A percentile compares a stretch with the other conserved stretches of the same genome.
These are phyloP conservation scores for Megacollybia platyphylla DNA, from an alignment of 1,284 basidiomycete genomes.

Conservation along the genomic window DNA sequence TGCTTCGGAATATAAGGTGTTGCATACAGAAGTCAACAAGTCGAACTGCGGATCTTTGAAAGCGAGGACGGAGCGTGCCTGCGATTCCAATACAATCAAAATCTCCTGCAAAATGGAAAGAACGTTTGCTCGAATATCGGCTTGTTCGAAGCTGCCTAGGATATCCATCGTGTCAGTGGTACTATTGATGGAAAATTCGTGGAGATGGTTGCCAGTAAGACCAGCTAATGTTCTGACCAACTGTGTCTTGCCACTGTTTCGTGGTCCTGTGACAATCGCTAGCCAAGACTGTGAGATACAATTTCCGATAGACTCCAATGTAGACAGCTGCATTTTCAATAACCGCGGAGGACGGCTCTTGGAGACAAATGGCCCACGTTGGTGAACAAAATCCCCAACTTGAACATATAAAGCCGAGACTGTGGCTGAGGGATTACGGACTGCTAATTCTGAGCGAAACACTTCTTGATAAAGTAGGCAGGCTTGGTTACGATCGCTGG, in stretches of 20 bases:
- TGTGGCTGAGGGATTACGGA: slow-evolving; percentile 32
- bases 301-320: slow-evolving; percentile 67
- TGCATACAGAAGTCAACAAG: background rate
- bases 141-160: slow-evolving; percentile 93
- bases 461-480: slow-evolving; percentile 47
- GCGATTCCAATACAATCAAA: slow-evolving; percentile 23
- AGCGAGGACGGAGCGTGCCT: slow-evolving; percentile 23
- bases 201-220: slow-evolving; percentile 55
- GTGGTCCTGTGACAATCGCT: slow-evolving; percentile 74
- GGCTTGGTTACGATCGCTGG: slow-evolving; percentile 53
- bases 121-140: slow-evolving; percentile 35
- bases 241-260: slow-evolving; percentile 72
- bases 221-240: slow-evolving; percentile 65
- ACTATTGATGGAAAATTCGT: slow-evolving; percentile 74
- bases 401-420: slow-evolving; percentile 45
- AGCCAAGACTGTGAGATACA: slow-evolving; percentile 80
- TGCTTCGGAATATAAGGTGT: background rate
- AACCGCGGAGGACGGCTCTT: slow-evolving; percentile 31
- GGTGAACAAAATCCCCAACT: slow-evolving; percentile 55
- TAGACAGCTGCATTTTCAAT: slow-evolving; percentile 52
- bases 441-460: slow-evolving; percentile 29
- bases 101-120: slow-evolving; percentile 25
- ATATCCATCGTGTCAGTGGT: slow-evolving; percentile 93
- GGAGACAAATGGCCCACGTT: slow-evolving; percentile 30
- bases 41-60: slow-evolving; percentile 14